Percentiles rank a stretch among this genome's conserved stretches.
phyloP scores from a whole-genome alignment of 2,329 filamentous ascomycete genomes.

The Colletotrichum godetiae region DNA sequence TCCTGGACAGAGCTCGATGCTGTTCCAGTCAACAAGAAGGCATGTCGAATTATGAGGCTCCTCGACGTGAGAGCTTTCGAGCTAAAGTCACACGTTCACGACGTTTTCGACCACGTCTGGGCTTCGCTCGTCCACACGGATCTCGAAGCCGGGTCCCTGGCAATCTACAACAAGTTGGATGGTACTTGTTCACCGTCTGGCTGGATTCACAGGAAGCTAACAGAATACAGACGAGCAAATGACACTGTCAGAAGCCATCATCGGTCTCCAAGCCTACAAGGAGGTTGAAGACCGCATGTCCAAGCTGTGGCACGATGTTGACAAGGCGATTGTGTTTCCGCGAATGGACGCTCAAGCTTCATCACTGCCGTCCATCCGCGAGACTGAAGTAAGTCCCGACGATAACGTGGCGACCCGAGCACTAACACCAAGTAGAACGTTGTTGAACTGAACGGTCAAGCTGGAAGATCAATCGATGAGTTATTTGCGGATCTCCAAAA shows the following conservation, averaged over 20 bases:
- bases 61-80: slow-evolving; percentile 74
- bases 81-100: slow-evolving; percentile 73
- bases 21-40: slow-evolving; percentile 70
- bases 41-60: slow-evolving; percentile 72
- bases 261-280: slow-evolving; percentile 69
- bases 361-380: slow-evolving; percentile 52
- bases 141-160: slow-evolving; percentile 62
- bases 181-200: slow-evolving; percentile 50
- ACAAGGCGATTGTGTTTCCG: slow-evolving; percentile 69
- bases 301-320: slow-evolving; percentile 71
- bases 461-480: slow-evolving; percentile 58
- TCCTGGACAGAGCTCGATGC: slow-evolving; percentile 68
- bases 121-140: slow-evolving; percentile 74
- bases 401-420: neutral
- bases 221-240: slow-evolving; percentile 58
- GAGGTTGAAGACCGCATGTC: slow-evolving; percentile 70
- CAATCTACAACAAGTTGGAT: slow-evolving; percentile 63
- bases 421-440: slow-evolving; percentile 50
- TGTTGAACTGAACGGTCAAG: slow-evolving; percentile 54
- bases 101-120: slow-evolving; percentile 79
- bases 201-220: slow-evolving; percentile 35
- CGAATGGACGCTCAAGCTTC: slow-evolving; percentile 60
- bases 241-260: slow-evolving; percentile 64
- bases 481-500: slow-evolving; percentile 66
- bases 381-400: slow-evolving; percentile 22